Evolutionary conservation across 1,284 basidiomycete genomes (phyloP), one percentile per base, ranked within the genome.

Genomic region (Cutaneotrichosporon daszewskae): DNA sequence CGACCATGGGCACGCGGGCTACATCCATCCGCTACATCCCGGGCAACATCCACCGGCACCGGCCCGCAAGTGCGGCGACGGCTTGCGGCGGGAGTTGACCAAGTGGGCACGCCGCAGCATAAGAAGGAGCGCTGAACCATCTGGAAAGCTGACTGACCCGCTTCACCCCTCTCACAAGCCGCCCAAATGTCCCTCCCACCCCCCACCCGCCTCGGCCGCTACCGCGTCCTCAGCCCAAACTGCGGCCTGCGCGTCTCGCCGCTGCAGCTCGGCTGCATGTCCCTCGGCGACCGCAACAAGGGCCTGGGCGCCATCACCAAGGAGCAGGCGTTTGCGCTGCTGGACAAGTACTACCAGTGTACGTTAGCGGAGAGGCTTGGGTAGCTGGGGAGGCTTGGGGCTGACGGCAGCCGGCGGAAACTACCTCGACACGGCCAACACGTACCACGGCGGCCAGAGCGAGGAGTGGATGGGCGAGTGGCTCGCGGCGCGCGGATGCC

Each of bases 221-320:
- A 73, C 54, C 66, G 75, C 25, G 59, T 73, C 32, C 63, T 77
- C 11, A 60, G 72, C 2, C 74, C 74, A n/a, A 66, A 63, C 25
- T 72, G 72, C 13, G 71, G 73, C 12, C 54, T 61, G 20, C 53
- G 64, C 29, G 76, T 78, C 28, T 77, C 75, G 6, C 76, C 76
- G 0, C 59, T 78, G 12, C 70, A 67, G 47, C 65, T 78, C 8
- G 77, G 77, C 12, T 74, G 70, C 12, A 76, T 77, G 76, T 71
- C 65, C 32, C 60, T 77, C 42, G 75, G 75, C 16, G 62, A 73
- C 43, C 67, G 71, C 33, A 75, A 73, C 73, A 59, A 51, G 7
- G 62, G 56, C 9, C 53, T 52, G 17, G 44, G 43, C 22, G 53
- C 42, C 4, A 44, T 57, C 11, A 37, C 49, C 27, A 19, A 42